phyloP scores from a whole-genome alignment of 192 early-diverging fungal species.

The Pecoramyces ruminantium region DNA sequence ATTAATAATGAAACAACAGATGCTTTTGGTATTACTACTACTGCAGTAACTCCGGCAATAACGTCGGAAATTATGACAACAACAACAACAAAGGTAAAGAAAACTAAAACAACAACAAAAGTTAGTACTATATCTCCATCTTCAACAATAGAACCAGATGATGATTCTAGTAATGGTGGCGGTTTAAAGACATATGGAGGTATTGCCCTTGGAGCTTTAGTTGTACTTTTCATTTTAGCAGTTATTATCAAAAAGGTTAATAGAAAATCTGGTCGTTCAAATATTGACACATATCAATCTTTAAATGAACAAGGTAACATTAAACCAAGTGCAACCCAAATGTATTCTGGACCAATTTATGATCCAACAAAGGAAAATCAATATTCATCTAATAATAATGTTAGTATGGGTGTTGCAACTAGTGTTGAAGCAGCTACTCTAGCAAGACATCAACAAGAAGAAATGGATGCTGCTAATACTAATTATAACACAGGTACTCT shows the following conservation, averaged over 20 bases:
- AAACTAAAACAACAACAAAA: too few relatives aligned
- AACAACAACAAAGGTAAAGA: too few relatives aligned
- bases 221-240: neutral
- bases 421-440: neutral
- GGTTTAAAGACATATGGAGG: neutral
- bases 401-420: neutral
- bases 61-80: too few relatives aligned
- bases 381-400: neutral
- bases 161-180: neutral
- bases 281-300: too few relatives aligned
- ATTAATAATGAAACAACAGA: too few relatives aligned
- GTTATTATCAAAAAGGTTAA: neutral
- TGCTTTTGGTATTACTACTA: too few relatives aligned
- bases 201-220: neutral
- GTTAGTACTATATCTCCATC: too few relatives aligned
- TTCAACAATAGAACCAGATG: neutral
- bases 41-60: too few relatives aligned
- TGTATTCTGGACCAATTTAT: neutral
- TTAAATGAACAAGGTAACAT: neutral
- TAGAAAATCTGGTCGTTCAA: neutral
- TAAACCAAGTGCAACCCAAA: neutral
- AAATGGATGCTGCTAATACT: neutral
- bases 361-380: neutral
- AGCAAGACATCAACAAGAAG: neutral
- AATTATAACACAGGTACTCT: neutral